Evolutionary conservation across 2,329 filamentous ascomycete genomes (phyloP), one percentile per base, ranked within the genome.

Genomic region (Xylaria sp.): DNA sequence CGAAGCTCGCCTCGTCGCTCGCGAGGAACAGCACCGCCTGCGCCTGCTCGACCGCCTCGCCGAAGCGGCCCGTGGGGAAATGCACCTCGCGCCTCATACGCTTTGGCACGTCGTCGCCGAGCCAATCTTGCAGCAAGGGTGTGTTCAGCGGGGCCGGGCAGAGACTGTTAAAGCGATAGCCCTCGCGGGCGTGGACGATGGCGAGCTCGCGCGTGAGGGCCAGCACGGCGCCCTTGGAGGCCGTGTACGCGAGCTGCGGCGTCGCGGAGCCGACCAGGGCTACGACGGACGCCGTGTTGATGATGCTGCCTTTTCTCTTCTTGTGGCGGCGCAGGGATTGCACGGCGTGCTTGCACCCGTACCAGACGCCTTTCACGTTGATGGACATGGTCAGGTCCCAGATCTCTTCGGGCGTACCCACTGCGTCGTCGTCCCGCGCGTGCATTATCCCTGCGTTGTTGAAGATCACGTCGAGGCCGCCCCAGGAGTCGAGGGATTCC

Each of bases 401-500:
- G 84, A 98, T 94, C 76, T 89, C 90, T 84, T 97, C 94, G 60
- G 93, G 90, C 1, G 94, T 97, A 79, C 91, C 88, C 79, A 97
- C 84, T 58, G 94, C 94, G 80, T 94, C 91, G 78, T 88, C 90
- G 80, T 94, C 92, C 66, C 91, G 86, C 57, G 89, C 90, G 83
- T 97, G 94, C 94, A 98, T 98, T 81, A 98, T 98, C 64, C 94
- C 94, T 28, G 94, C 94, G 80, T 98, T 98, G 89, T 98, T 98
- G 90, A 97, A 98, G 76, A 97, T 93, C 78, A 97, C 86, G 80
- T 98, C 94, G 2, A 96, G 82, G 54, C 94, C 94, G 78, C 94
- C 94, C 92, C 93, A 97, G 66, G 88, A 79, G 81, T 98, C 94
- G 67, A 95, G 83, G 10, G 87, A 83, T 74, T 92, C 91, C 62